Evolutionary conservation across 306 rosid species (phyloP).

Genomic region (Vigna radiata): DNA sequence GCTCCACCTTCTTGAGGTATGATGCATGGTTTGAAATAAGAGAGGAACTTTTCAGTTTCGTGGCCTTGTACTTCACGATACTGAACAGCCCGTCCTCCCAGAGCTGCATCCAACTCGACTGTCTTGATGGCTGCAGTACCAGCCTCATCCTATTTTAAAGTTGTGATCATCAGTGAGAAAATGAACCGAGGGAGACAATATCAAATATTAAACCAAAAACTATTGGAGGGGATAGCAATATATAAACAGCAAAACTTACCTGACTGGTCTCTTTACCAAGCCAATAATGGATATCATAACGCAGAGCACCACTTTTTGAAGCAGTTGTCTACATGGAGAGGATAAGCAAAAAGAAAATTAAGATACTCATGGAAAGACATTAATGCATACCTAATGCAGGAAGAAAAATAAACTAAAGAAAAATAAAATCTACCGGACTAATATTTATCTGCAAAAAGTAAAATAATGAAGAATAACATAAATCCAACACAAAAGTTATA

Average conservation of each 20-base stretch:
- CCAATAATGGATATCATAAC: conserved; percentile 96
- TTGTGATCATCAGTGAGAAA: conserved; percentile 36
- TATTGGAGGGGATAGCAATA: not conserved
- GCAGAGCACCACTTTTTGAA: conserved; percentile 86
- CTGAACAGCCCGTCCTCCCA: conserved; percentile 99
- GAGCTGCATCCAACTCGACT: conserved; percentile 94
- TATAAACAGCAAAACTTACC: conserved; percentile 52
- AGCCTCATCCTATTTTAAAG: conserved; percentile 85
- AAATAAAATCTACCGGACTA: conserved; percentile 14
- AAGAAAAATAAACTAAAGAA: conserved; percentile 18
- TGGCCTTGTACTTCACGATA: conserved; percentile 97
- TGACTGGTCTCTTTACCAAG: conserved; percentile 93
- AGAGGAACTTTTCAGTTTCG: conserved; percentile 89
- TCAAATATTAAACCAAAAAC: conserved; percentile 29
- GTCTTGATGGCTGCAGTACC: conserved; percentile 96
- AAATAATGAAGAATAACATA: conserved; percentile 6
- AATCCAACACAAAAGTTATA: conserved; percentile 12
- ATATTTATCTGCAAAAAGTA: conserved; percentile 20
- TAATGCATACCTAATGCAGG: conserved; percentile 5
- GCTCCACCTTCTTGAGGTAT: conserved; percentile 97
- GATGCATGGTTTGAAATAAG: conserved; percentile 94
- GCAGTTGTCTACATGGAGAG: conserved; percentile 70
- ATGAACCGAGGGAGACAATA: conserved; percentile 12
- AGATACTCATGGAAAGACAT: conserved; percentile 25
- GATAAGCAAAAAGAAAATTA: conserved; percentile 18